Base-by-base conservation (phyloP, 169 alveolate genomes). In the Babesia sp. region DNA sequence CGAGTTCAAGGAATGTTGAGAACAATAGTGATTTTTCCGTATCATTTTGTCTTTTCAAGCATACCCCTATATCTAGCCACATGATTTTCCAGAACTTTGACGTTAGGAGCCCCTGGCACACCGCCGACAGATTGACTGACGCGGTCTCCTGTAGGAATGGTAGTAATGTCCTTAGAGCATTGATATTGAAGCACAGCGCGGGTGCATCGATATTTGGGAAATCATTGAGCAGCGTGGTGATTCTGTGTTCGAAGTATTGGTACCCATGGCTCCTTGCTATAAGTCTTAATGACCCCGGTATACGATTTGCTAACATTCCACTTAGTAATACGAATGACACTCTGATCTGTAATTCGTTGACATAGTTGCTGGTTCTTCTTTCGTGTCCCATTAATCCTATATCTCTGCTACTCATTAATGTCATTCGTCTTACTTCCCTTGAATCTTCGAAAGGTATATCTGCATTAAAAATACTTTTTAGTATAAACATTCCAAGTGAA, bases 241-340 rank as follows among this genome's bases (percentile, higher is more conserved):
- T 69, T 8, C 87, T 51, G 31, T 60, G 50, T 55, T 79, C 87
- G 44, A 79, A 79, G 34, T 33, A 79, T 24, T 26, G 42, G 83
- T 79, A 79, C 9, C 87, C 82, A 18, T 70, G 33, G n/a, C 84
- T 50, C 24, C 87, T 39, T 0, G 70, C 60, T 31, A 79, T 57
- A 37, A 79, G 72, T 29, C 87, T 57, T 0, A 79, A 61, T 9
- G 87, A 79, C 7, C 87, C 87, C 11, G 87, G 87, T n/a, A 79
- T 16, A 16, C 83, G 70, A 31, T 79, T 79, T 22, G 46, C 54
- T 5, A 79, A 29, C 83, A 79, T 58, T 8, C 87, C 87, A 41
- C 77, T 60, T 22, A 79, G 83, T 16, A 79, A 77, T 5, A 66
- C 59, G 34, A 79, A 79, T n/a, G 87, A 46, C 42, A 59, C 71